Evolutionary conservation across 2,329 filamentous ascomycete genomes (phyloP).

Genomic region (Pseudocercospora vitis): DNA sequence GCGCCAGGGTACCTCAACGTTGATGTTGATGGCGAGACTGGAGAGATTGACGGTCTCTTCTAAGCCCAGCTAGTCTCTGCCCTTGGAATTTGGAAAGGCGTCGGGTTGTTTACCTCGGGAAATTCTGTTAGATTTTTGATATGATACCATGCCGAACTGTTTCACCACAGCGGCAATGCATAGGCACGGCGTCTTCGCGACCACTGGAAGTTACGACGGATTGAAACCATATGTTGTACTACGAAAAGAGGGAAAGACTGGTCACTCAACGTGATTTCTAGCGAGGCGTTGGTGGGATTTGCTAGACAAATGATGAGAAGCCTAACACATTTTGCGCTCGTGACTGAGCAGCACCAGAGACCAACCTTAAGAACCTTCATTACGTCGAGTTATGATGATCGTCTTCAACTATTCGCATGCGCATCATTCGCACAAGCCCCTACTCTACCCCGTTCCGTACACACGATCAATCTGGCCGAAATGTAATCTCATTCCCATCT

Average conservation of each 20-base stretch:
- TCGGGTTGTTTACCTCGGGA: not conserved
- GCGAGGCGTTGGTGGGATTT: slow-evolving; percentile 28
- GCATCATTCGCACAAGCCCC: too few relatives aligned
- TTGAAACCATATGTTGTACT: slow-evolving; percentile 5
- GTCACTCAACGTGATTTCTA: slow-evolving; percentile 28
- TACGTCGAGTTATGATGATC: too few relatives aligned
- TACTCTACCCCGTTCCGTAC: too few relatives aligned
- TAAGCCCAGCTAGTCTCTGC: slow-evolving; percentile 49
- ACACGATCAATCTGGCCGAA: too few relatives aligned
- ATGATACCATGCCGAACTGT: slow-evolving; percentile 18
- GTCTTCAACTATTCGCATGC: too few relatives aligned
- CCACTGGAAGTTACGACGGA: slow-evolving; percentile 9
- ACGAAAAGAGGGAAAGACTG: slow-evolving; percentile 7
- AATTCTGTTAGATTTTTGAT: not conserved
- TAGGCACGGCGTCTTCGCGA: slow-evolving; percentile 14
- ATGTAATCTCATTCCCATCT: too few relatives aligned
- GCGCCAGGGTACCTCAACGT: slow-evolving; percentile 95
- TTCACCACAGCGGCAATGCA: slow-evolving; percentile 25
- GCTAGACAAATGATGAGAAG: slow-evolving; percentile 1
- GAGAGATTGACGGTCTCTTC: slow-evolving; percentile 71
- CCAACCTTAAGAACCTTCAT: too few relatives aligned
- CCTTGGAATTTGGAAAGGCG: slow-evolving; percentile 6
- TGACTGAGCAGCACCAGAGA: too few relatives aligned
- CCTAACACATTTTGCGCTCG: too few relatives aligned
- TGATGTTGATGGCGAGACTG: slow-evolving; percentile 61